phyloP scores from a whole-genome alignment of 306 rosid genomes.

The Ochetophila trinervis region DNA sequence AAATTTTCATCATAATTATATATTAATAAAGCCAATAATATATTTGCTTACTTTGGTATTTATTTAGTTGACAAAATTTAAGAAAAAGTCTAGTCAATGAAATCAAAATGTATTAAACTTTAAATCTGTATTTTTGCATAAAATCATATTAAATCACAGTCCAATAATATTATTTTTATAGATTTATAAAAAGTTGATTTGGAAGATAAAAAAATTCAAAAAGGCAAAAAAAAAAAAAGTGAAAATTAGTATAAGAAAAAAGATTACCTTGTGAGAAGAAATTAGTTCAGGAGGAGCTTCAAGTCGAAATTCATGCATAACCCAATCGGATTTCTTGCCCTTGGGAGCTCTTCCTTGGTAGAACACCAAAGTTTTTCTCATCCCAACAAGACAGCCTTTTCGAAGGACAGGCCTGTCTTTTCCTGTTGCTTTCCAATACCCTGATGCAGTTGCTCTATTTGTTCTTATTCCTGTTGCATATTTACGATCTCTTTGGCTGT shows the following conservation, averaged over 20 bases:
- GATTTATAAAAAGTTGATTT: too few species aligned
- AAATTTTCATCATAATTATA: too few species aligned
- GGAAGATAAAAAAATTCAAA: too few species aligned
- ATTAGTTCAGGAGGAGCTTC: constrained; percentile 48
- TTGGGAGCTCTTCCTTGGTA: constrained; percentile 97
- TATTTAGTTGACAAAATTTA: neutral
- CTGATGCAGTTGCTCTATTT: constrained; percentile 86
- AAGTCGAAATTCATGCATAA: constrained; percentile 89
- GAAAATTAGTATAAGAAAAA: neutral
- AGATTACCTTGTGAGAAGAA: constrained; percentile 56
- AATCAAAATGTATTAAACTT: too few species aligned
- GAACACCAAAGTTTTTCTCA: constrained; percentile 91
- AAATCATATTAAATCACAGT: too few species aligned
- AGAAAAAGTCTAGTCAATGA: neutral
- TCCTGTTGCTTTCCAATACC: constrained; percentile 98
- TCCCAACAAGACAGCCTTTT: constrained; percentile 65
- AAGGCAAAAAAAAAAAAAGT: too few species aligned
- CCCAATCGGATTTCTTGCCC: constrained; percentile 88
- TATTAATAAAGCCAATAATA: too few species aligned
- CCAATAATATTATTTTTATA: too few species aligned
- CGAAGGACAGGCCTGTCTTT: constrained; percentile 63
- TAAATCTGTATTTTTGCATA: too few species aligned
- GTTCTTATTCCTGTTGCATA: constrained; percentile 85
- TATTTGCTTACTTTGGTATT: too few species aligned
- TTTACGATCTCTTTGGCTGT: constrained; percentile 74